phyloP scores from a whole-genome alignment of 2,329 filamentous ascomycete species.

The Phoma sp. region DNA sequence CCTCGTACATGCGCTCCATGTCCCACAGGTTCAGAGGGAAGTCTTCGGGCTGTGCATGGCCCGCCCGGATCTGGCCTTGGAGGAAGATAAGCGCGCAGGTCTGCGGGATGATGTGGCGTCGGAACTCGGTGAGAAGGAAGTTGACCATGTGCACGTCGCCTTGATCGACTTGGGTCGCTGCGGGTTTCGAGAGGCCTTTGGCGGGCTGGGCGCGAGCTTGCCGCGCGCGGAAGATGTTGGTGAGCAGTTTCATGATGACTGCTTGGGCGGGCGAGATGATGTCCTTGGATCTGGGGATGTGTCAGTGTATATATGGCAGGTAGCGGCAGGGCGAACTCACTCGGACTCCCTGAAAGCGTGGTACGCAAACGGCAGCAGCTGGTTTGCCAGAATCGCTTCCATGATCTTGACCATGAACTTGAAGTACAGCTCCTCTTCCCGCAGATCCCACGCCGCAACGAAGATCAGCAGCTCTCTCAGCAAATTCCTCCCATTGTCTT shows the following conservation, averaged over 20 bases:
- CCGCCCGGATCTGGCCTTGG: constrained; percentile 85
- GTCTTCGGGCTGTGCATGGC: constrained; percentile 76
- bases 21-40: constrained; percentile 97
- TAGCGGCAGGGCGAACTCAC: constrained; percentile 24
- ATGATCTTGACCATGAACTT: constrained; percentile 97
- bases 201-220: constrained; percentile 48
- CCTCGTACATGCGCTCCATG: constrained; percentile 95
- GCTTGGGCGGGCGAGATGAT: constrained; percentile 96
- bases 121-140: constrained; percentile 91
- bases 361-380: constrained; percentile 89
- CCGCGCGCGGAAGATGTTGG: constrained; percentile 79
- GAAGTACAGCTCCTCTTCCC: constrained; percentile 92
- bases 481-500: constrained; percentile 89
- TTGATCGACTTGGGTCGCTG: constrained; percentile 58
- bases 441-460: constrained; percentile 95
- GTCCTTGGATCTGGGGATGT: constrained; percentile 70
- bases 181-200: constrained; percentile 53
- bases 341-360: constrained; percentile 78
- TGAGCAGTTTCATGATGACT: constrained; percentile 87
- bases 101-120: constrained; percentile 89
- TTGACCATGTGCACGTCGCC: constrained; percentile 73
- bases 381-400: constrained; percentile 87
- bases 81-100: constrained; percentile 93
- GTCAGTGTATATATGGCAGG: not conserved
- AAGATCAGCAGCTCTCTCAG: constrained; percentile 92